A percentile compares a stretch with the other conserved stretches of the same genome.
phyloP scores from a whole-genome alignment of 805 yeast species.

The Komagataella phaffii region DNA sequence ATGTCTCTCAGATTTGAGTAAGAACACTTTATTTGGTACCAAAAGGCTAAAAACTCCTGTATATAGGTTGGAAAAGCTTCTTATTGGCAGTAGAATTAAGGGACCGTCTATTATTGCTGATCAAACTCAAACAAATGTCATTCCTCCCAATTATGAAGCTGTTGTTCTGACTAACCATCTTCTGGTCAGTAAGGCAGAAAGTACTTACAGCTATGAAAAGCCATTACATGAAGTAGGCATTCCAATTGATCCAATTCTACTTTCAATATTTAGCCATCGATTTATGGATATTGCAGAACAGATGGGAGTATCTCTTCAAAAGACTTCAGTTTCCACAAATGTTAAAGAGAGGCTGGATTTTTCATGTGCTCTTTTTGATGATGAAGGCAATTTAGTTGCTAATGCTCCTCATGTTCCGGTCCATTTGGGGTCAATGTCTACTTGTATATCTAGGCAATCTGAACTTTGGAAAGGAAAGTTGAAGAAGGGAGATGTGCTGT shows the following conservation, averaged over 20 bases:
- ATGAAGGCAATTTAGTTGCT: constrained; percentile 69
- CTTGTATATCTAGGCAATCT: constrained; percentile 59
- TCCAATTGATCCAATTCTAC: constrained; percentile 50
- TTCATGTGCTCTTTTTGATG: constrained; percentile 73
- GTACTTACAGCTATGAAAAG: constrained; percentile 3
- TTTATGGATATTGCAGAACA: constrained; percentile 89
- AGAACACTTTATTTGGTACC: constrained; percentile 43
- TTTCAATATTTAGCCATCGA: constrained; percentile 71
- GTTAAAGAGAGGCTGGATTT: constrained; percentile 77
- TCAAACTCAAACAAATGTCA: constrained; percentile 67
- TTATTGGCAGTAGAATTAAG: constrained; percentile 32
- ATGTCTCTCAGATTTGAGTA: constrained; percentile 19
- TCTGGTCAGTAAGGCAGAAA: constrained; percentile 21
- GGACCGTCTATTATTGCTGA: constrained; percentile 78
- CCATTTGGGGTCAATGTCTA: constrained; percentile 78
- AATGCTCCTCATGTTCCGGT: constrained; percentile 87
- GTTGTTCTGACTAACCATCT: constrained; percentile 48
- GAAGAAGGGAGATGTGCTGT: constrained; percentile 61
- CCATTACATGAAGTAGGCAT: constrained; percentile 6
- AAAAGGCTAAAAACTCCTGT: constrained; percentile 38
- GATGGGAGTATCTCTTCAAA: constrained; percentile 72
- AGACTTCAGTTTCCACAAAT: constrained; percentile 71
- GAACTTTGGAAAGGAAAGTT: constrained; percentile 50
- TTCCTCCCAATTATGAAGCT: constrained; percentile 50
- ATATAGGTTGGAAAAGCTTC: constrained; percentile 38